Base-by-base conservation (phyloP, 148 eudicot species). In the Fagopyrum tataricum region DNA sequence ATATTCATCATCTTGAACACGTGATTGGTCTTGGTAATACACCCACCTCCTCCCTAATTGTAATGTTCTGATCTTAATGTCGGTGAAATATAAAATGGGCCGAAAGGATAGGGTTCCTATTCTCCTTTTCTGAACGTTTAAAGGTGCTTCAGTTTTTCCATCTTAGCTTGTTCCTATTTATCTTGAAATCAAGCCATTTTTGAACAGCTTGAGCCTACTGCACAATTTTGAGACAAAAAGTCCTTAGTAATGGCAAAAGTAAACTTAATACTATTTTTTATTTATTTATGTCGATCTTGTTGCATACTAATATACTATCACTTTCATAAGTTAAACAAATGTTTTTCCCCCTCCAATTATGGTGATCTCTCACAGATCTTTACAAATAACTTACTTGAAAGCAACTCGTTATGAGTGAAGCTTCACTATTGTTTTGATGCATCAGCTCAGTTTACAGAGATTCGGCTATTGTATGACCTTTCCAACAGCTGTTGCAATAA, bases 371-470 rank as follows among this genome's bases (percentile, higher is more conserved):
- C 12, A 8, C 2, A 20, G 21, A 2, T 56, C 7, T 2, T 56
- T 56, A 20, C 23, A 7, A 12, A 56, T 61, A 26, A 12, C n/a
- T 61, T 23, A 12, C n/a, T 62, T 62, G 43, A 31, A 62, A 62
- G n/a, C 37, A 62, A 62, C 8, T 31, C 31, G 37, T 5, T 62
- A 18, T 14, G 14, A 64, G 6, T 39, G 20, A 64, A 15, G 43
- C 43, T 64, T 31, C 69, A 64, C 20, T 64, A 37, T 14, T 64
- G 9, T 64, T 64, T 64, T 64, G 44, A 37, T 64, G 17, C 41
- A 12, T 61, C 7, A 26, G 26, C 67, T 20, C 23, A 61, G 24
- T 24, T 13, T 55, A 24, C 26, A 20, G 12, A 20, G 61, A 18
- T 49, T 55, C 26, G 9, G 61, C 8, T 20, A 17, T 55, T 55